These are phyloP conservation scores for Yamadazyma spencermartinsiae DNA, from an alignment of 1,139 yeast species.

Conservation along the genomic window DNA sequence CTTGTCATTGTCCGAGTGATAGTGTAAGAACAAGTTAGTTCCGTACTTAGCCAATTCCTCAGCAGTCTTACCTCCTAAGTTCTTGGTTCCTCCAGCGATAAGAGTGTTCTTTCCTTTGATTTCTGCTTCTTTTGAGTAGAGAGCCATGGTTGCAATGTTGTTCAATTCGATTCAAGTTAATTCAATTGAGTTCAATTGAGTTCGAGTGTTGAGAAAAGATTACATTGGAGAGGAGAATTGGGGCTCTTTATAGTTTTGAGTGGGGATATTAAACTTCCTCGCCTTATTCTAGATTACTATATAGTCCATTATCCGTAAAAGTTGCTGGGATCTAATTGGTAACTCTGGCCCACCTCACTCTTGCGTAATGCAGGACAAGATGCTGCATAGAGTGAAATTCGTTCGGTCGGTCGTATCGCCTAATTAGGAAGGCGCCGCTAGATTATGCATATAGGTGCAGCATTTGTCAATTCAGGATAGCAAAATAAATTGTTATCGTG, in stretches of 20 bases:
- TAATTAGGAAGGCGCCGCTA: neutral
- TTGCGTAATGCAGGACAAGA: neutral
- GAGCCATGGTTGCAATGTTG: constrained; percentile 12
- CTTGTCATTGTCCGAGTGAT: constrained; percentile 46
- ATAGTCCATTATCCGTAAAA: no score
- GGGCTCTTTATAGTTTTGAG: constrained; percentile 2
- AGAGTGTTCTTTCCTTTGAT: constrained; percentile 53
- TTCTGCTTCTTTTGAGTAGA: constrained; percentile 16
- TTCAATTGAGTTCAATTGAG: constrained; percentile 3
- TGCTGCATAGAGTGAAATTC: neutral
- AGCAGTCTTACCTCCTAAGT: constrained; percentile 62
- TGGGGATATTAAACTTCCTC: no score
- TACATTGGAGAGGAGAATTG: neutral
- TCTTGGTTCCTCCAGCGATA: constrained; percentile 67
- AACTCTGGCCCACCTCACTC: no score
- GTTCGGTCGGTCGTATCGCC: neutral
- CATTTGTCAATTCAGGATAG: no score
- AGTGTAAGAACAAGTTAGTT: constrained; percentile 57
- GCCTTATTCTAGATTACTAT: no score
- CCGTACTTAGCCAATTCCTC: constrained; percentile 56
- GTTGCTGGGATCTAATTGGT: no score
- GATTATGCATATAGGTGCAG: neutral
- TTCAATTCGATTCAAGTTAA: constrained; percentile 1
- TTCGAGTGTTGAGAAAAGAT: neutral
- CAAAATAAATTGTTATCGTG: no score